Base-by-base conservation (phyloP, 148 eudicot species). In the Silene uniflora region DNA sequence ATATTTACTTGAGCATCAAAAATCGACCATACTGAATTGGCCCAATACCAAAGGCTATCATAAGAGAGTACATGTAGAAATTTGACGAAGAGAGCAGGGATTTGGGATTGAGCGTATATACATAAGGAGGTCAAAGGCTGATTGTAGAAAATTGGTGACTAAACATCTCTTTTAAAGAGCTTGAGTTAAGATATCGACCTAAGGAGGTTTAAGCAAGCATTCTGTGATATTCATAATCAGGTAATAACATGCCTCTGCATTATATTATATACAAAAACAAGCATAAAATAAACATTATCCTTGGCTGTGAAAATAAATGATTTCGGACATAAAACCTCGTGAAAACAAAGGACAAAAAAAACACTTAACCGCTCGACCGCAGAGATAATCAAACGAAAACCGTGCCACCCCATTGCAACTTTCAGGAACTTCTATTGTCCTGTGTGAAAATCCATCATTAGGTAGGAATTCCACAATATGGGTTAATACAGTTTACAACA, bases 321-420 rank as follows among this genome's bases (percentile, higher is more conserved):
- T 52, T 16, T 39, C 44, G 7, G 67, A 49, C 23, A 23, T 52
- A 42, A 62, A 18, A 39, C 47, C 70, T n/a, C 21, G 29, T 65
- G 6, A 13, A 68, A 32, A 35, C 3, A 62, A 21, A 62, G 42
- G 71, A 18, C 8, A 60, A 62, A 61, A 16, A 16, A 62, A 67
- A 65, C 76, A 74, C 67, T 70, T 77, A 88, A 95, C 98, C 90
- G 98, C 85, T 32, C 86, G 91, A 39, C 97, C 98, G 79, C 97
- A 95, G 32, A 95, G 87, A 80, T 92, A 88, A 16, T 95, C 96
- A 67, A 92, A 95, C 25, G 87, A 76, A 81, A 95, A 92, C 61
- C 93, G 85, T 73, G 98, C 98, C 69, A 85, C 88, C 63, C 98
- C 98, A 72, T 87, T 84, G 81, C 98, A 95, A 88, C 93, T 85